A percentile compares a stretch with the other conserved stretches of the same genome.
Evolutionary conservation across 2,329 filamentous ascomycete genomes (phyloP).

Genomic region (Apiospora kogelbergensis): DNA sequence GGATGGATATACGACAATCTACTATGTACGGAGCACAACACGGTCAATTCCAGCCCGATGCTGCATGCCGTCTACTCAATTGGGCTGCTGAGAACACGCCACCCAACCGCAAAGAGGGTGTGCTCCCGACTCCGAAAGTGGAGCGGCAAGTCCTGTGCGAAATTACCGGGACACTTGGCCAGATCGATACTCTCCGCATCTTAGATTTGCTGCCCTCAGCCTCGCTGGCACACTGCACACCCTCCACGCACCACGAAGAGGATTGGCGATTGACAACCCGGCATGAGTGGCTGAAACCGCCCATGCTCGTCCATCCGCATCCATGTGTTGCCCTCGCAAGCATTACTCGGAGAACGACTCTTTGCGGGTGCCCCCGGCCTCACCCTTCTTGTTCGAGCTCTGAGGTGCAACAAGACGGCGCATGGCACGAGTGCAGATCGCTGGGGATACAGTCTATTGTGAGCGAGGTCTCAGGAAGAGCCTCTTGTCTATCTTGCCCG

Average conservation of each 20-base stretch:
- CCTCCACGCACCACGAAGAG: background rate
- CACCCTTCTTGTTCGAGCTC: too few species aligned
- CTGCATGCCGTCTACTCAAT: background rate
- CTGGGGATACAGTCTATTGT: background rate
- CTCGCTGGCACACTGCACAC: background rate
- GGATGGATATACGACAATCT: too few species aligned
- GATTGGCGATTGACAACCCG: background rate
- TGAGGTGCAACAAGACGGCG: background rate
- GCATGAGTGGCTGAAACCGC: background rate
- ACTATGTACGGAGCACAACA: too few species aligned
- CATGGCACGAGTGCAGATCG: background rate
- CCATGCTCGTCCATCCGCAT: background rate
- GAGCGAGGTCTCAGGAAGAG: background rate
- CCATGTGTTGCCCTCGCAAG: background rate
- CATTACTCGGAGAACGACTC: too few species aligned
- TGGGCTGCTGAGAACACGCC: background rate
- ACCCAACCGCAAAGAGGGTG: background rate
- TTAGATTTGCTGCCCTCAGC: constrained; percentile 1
- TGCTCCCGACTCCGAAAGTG: background rate
- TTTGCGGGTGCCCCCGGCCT: too few species aligned
- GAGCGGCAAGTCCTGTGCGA: background rate
- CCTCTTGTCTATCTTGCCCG: background rate
- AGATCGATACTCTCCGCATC: constrained; percentile 3
- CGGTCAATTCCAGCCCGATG: background rate
- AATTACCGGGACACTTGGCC: background rate